Conservation (phyloP, 345 rosid species). For the Bruguiera sexangula region DNA sequence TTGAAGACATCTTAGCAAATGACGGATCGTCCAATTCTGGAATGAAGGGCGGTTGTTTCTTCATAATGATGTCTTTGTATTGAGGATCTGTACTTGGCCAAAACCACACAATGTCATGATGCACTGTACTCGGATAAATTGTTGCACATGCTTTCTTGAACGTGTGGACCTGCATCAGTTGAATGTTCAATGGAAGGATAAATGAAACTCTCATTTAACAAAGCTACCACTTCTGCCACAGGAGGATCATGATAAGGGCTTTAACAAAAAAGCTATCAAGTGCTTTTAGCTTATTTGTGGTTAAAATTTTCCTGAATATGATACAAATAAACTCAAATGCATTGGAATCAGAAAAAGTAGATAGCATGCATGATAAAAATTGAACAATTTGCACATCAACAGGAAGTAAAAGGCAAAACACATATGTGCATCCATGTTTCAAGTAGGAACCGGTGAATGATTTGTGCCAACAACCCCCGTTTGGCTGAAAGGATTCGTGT, state of each 20-base stretch:
- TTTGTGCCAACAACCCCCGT: too few relatives aligned
- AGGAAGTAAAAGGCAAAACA: neutral
- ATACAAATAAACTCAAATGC: too few relatives aligned
- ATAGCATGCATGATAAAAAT: too few relatives aligned
- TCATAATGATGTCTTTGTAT: constrained; percentile 56
- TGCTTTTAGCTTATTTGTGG: too few relatives aligned
- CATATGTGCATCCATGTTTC: neutral
- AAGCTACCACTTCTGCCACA: neutral
- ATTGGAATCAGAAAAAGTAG: too few relatives aligned
- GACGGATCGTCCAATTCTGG: constrained; percentile 77
- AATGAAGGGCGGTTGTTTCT: constrained; percentile 63
- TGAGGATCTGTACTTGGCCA: constrained; percentile 76
- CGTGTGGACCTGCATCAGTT: constrained; percentile 52
- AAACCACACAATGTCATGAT: constrained; percentile 80
- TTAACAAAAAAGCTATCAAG: too few relatives aligned
- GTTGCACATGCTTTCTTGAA: constrained; percentile 75
- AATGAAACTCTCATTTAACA: neutral
- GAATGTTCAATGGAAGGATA: neutral
- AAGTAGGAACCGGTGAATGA: too few relatives aligned
- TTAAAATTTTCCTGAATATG: too few relatives aligned
- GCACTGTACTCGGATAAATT: constrained; percentile 70
- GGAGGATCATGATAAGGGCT: too few relatives aligned
- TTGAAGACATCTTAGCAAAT: constrained; percentile 43
- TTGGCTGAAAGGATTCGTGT: too few relatives aligned
- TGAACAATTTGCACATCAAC: neutral